Evolutionary conservation across 495 filamentous ascomycete species (phyloP), one percentile per base, ranked within the genome.

Genomic region (Podospora appendiculata): DNA sequence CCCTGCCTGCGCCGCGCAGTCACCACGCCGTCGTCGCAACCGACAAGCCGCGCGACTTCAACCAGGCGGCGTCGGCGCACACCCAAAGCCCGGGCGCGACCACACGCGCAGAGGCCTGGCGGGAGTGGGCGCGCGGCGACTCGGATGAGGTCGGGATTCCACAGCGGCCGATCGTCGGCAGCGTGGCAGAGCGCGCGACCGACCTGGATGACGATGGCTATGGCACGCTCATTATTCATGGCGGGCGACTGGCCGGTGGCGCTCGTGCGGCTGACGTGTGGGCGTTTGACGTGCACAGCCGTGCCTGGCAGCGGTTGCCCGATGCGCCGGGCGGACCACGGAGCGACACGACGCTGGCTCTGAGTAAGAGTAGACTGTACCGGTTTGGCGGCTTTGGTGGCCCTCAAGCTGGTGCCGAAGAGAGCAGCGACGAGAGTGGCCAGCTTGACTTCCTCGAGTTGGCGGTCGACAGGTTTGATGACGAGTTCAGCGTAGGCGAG

Each of bases 351-450:
- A 77, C 79, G 0, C 76, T 93, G 35, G 75, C 82, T 0, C 74
- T 82, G 45, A 64, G 69, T 4, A 65, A 72, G 48, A 76, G 75
- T 14, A 70, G 78, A 34, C 58, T 91, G 14, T 93, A 82, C 61
- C 77, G 86, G 18, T 87, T 86, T 66, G 85, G 85, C 59, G 87
- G 87, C 0, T 89, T 84, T 57, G 80, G 88, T 63, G 87, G 85
- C 6, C 65, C 73, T 32, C 64, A 52, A 0, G 83, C 88, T 57
- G n/a, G n/a, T n/a, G n/a, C n/a, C n/a, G n/a, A n/a, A 25, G 25
- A 25, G 25, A 25, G 25, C 25, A 5, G 25, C 25, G 25, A 25
- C 25, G 73, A 84, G 41, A 86, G 87, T 4, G 86, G 84, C 0
- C 66, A 69, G 32, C 41, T 93, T 7, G 87, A 93, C 52, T 72